phyloP scores from a whole-genome alignment of 2,329 filamentous ascomycete genomes.

The Trichoderma simmonsii region DNA sequence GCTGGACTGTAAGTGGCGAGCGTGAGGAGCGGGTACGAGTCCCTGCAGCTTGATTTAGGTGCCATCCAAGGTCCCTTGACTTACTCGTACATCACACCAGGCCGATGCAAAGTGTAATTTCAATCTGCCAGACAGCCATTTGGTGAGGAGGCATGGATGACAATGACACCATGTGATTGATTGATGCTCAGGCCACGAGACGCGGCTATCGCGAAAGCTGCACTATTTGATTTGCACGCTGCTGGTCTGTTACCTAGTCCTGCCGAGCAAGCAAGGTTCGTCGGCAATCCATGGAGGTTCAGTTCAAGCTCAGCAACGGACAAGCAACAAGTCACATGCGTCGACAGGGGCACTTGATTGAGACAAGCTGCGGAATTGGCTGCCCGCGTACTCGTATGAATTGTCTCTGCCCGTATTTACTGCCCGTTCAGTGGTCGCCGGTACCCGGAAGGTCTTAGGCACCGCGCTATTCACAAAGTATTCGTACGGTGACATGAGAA shows the following conservation, averaged over 20 bases:
- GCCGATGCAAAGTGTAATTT: neutral
- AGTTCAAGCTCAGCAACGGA: neutral
- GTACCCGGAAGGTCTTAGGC: neutral
- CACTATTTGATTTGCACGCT: neutral
- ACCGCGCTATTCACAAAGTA: neutral
- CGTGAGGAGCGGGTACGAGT: neutral
- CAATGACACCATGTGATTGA: neutral
- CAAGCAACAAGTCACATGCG: conserved; percentile 10
- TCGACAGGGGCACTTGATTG: neutral
- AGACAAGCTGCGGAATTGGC: conserved; percentile 8
- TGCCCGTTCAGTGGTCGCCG: neutral
- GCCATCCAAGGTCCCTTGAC: neutral
- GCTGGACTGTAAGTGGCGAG: neutral
- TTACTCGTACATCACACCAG: neutral
- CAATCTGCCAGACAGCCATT: neutral
- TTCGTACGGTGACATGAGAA: neutral
- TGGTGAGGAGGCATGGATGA: neutral
- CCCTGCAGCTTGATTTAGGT: neutral
- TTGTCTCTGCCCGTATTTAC: neutral
- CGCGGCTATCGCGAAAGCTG: neutral
- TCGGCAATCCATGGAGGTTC: neutral
- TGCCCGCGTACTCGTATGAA: neutral
- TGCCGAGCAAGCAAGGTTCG: neutral
- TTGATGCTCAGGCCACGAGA: neutral
- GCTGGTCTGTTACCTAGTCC: neutral